Percentiles rank a stretch among this genome's conserved stretches.
Evolutionary conservation across 2,329 filamentous ascomycete species (phyloP).

Genomic region (Byssoonygena ceratinophila): DNA sequence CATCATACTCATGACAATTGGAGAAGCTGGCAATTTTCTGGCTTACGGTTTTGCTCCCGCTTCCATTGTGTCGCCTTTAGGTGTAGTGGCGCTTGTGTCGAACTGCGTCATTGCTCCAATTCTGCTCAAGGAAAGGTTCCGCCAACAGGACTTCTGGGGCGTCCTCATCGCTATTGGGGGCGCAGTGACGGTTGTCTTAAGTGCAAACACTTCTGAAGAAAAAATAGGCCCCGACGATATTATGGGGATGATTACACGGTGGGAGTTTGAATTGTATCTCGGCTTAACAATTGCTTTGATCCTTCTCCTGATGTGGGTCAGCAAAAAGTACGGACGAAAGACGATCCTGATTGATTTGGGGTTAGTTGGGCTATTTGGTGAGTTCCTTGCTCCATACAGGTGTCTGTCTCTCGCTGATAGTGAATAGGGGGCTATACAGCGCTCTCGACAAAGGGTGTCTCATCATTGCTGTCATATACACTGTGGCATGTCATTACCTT

Average conservation of each 20-base stretch:
- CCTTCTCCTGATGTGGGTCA: constrained; percentile 65
- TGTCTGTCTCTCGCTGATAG: not conserved
- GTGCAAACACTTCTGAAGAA: constrained; percentile 76
- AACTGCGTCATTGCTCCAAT: constrained; percentile 95
- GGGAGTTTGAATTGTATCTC: constrained; percentile 86
- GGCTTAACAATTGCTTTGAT: constrained; percentile 67
- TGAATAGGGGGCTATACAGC: constrained; percentile 80
- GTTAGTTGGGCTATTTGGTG: constrained; percentile 86
- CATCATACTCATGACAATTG: constrained; percentile 81
- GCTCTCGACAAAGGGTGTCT: constrained; percentile 88
- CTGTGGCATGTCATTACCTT: constrained; percentile 82
- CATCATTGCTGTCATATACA: constrained; percentile 84
- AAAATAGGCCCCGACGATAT: constrained; percentile 86
- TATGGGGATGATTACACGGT: constrained; percentile 74
- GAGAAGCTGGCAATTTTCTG: constrained; percentile 91
- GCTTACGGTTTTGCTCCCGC: constrained; percentile 96
- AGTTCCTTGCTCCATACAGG: constrained; percentile 23
- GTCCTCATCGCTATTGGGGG: constrained; percentile 79
- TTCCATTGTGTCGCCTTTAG: constrained; percentile 90
- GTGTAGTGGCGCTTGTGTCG: constrained; percentile 90
- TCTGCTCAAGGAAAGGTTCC: constrained; percentile 83
- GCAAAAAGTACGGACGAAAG: constrained; percentile 69
- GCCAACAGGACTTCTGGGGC: constrained; percentile 72
- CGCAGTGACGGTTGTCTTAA: constrained; percentile 84
- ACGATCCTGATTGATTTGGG: constrained; percentile 88